Evolutionary conservation across 495 filamentous ascomycete species (phyloP), one percentile per base, ranked within the genome.

Genomic region (Aspergillus olivimuriae): DNA sequence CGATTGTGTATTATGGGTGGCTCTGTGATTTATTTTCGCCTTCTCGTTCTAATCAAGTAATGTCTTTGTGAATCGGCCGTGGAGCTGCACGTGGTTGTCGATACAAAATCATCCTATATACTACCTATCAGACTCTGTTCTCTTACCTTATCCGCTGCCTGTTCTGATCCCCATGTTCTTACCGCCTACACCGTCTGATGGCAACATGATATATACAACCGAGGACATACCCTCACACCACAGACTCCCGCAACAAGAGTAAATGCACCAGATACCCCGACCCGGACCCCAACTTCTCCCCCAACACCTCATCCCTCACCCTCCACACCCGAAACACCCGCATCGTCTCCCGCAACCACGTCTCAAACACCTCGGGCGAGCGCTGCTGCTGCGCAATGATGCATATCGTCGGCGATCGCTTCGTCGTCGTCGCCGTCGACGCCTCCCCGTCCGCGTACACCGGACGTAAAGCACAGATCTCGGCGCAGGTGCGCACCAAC

Each of bases 301-400:
- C 74, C 19, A 86, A 50, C 33, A 77, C 50, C 26, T 69, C 63
- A 54, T 88, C 82, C 7, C 80, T 81, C n/a, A 96, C 54, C 39
- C 86, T 74, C 83, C 86, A 96, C 21, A 84, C 77, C 12, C 74
- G 67, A 57, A 98, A 97, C 15, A 50, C 52, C 21, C 60, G 52
- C 47, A 75, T 53, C 47, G 95, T 88, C 42, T 72, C 74, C 40
- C 65, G 66, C 36, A 95, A 61, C 87, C 89, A 98, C 14, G 65
- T 61, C 57, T 94, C 85, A 53, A 96, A 94, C 1, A 98, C 86
- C 19, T 86, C 82, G 4, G 83, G 75, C 8, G 86, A 82, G 18
- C 92, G 75, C 35, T 95, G 76, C 58, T 96, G 91, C 68, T 94
- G 89, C 15, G 82, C 89, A 32, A 95, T 70, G 15, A 96, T 65